Evolutionary conservation across 2,329 filamentous ascomycete genomes (phyloP), one percentile per base, ranked within the genome.

Genomic region (Paraconiothyrium brasiliense): DNA sequence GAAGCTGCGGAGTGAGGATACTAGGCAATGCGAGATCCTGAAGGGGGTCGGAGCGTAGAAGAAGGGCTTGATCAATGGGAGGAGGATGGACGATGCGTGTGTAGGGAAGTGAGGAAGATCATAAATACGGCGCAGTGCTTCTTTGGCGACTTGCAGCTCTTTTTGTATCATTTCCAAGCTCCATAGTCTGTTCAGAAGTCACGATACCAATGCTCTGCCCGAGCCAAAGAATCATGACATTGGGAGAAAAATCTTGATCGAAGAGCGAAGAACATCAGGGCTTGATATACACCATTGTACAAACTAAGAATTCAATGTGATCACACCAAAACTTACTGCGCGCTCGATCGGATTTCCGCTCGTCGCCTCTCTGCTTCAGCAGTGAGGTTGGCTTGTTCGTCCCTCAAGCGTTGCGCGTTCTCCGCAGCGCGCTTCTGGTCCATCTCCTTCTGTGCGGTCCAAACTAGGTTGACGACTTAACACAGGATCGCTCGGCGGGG

Each of bases 361-460:
- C 74, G 68, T 57, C 73, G 64, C 66, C 59, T 75, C 63, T 76
- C 72, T 27, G 64, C 63, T 32, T 79, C 77, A 2, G 71, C 77
- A 56, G 68, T 70, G 39, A 73, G 64, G 7, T 66, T 67, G 49
- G 71, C 72, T n/a, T 72, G 70, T 58, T 78, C 74, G 3, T 75
- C 71, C 46, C 76, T 71, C 51, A 70, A 49, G 13, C 64, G 66
- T 59, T 77, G 67, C 37, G 70, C 68, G 32, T 69, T 69, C 5
- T 61, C 67, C 37, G 66, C 63, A 34, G 74, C 70, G n/a, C 67
- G 65, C 65, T 71, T 71, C 51, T 68, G 65, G 50, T 77, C 75
- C 56, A 68, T 69, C 61, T 77, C 75, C 62, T 77, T 77, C 56
- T 75, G 72, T 54, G 68, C 76, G 50, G 61, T 64, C 76, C 76